Evolutionary conservation across 192 early-diverging fungal species (phyloP), one percentile per base, ranked within the genome.

Genomic region (Umbelopsis sp.): DNA sequence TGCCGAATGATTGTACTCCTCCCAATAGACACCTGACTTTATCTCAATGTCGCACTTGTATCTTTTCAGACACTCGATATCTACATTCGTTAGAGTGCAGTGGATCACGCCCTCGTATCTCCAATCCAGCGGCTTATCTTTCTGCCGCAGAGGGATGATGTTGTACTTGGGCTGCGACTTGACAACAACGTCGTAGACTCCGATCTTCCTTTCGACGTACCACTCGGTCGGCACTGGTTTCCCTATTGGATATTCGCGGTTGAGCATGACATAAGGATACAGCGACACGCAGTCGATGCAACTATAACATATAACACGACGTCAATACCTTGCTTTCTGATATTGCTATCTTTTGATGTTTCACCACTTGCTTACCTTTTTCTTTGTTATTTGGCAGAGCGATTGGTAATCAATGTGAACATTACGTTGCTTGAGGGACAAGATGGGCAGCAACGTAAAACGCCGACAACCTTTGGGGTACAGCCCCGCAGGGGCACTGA

Each of bases 91-190:
- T 32, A 78, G 74, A 73, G 44, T 74, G 2, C 21, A 80, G n/a
- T 7, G 7, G 43, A 44, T 44, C 12, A 9, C 12, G 12, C 12
- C 43, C 43, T 44, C 12, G 43, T 44, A 44, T 9, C 12, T 74
- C 78, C 22, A 80, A 34, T 12, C 52, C 6, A 54, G 52, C 26
- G 52, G 52, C 21, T 76, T 45, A 43, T 80, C 70, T 77, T 81
- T 83, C 38, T 44, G 43, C 43, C 43, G 43, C 43, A 78, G 74
- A n/a, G 74, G 49, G 20, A 84, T 68, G 22, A 83, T 47, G 4
- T 56, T 54, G n/a, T 79, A 66, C n/a, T 80, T 75, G 52, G 82
- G 79, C 44, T 82, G 83, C 49, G 32, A 66, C 34, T 22, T 14
- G 4, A 25, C 44, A 36, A 11, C n/a, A 43, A n/a, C 14, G 38